These are phyloP conservation scores for Syncephalastrum sp. DNA, from an alignment of 371 early-diverging fungal genomes.

Conservation along the genomic window DNA sequence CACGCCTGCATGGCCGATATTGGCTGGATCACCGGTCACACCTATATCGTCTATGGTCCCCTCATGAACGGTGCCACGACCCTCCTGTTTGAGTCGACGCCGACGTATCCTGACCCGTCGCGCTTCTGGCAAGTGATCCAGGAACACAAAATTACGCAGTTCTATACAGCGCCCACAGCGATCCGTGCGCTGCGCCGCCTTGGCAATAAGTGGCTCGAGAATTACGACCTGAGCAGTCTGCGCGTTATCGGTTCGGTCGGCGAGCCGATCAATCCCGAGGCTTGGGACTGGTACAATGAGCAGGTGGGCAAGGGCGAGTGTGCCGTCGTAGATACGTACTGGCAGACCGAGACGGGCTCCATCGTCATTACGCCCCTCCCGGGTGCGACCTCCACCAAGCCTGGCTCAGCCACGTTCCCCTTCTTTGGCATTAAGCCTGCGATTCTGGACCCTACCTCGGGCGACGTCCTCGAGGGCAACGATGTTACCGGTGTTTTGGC, in stretches of 20 bases:
- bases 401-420: slow-evolving; percentile 95
- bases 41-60: slow-evolving; percentile 96
- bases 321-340: slow-evolving; percentile 96
- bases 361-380: slow-evolving; percentile 92
- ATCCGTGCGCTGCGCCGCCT: slow-evolving; percentile 90
- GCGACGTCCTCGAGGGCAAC: slow-evolving; percentile 72
- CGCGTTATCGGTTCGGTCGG: slow-evolving; percentile 96
- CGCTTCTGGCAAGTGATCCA: slow-evolving; percentile 86
- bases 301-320: slow-evolving; percentile 87
- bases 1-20: slow-evolving; percentile 84
- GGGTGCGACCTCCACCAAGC: slow-evolving; percentile 83
- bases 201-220: slow-evolving; percentile 82
- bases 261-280: slow-evolving; percentile 98
- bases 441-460: slow-evolving; percentile 80
- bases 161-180: slow-evolving; percentile 99
- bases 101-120: slow-evolving; percentile 81
- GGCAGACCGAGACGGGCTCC: slow-evolving; percentile 97
- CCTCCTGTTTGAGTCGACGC: slow-evolving; percentile 90
- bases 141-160: slow-evolving; percentile 90
- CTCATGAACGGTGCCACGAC: slow-evolving; percentile 88
- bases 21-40: slow-evolving; percentile 83
- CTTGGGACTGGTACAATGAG: slow-evolving; percentile 95
- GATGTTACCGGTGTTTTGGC: slow-evolving; percentile 91
- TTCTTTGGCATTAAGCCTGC: slow-evolving; percentile 95
- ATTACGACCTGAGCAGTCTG: slow-evolving; percentile 75